Percentiles rank a stretch among this genome's conserved stretches.
These are phyloP conservation scores for Schoenoplectus tabernaemontani DNA, from an alignment of 202 grass and related monocot species.

Conservation along the genomic window DNA sequence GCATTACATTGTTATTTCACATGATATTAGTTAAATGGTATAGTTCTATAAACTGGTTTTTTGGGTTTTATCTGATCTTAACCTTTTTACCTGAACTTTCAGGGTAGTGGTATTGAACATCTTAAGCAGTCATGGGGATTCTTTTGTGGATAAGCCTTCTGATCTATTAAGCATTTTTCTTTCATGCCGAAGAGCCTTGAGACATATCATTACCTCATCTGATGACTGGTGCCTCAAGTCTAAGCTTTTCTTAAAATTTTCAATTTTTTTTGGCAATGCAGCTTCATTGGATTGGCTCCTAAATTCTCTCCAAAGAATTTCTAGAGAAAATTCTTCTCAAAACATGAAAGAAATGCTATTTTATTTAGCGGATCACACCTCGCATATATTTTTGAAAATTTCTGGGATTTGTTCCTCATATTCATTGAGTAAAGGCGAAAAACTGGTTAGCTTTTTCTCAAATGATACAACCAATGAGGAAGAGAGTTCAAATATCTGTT, in stretches of 20 bases:
- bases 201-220: constrained; percentile 52
- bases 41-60: neutral
- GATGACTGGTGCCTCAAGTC: constrained; percentile 31
- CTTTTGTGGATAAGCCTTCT: constrained; percentile 25
- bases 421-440: constrained; percentile 33
- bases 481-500: constrained; percentile 20
- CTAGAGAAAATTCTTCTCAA: constrained; percentile 34
- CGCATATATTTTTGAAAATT: constrained; percentile 69
- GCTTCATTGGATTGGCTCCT: constrained; percentile 61
- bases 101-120: constrained; percentile 62
- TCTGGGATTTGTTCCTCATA: constrained; percentile 37
- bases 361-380: constrained; percentile 64
- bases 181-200: constrained; percentile 69
- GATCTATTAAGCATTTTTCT: constrained; percentile 59
- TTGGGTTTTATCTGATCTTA: constrained; percentile 12
- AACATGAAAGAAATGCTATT: constrained; percentile 48
- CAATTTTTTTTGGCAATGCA: constrained; percentile 30
- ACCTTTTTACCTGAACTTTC: constrained; percentile 21
- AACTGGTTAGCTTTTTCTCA: constrained; percentile 29
- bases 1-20: neutral
- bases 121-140: constrained; percentile 29
- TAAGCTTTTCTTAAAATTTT: constrained; percentile 36
- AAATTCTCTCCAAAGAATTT: constrained; percentile 51
- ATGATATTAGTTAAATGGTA: neutral
- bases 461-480: constrained; percentile 21